Conservation (phyloP, 371 early-diverging fungal genomes). For the Nosema muscidifuracis region DNA sequence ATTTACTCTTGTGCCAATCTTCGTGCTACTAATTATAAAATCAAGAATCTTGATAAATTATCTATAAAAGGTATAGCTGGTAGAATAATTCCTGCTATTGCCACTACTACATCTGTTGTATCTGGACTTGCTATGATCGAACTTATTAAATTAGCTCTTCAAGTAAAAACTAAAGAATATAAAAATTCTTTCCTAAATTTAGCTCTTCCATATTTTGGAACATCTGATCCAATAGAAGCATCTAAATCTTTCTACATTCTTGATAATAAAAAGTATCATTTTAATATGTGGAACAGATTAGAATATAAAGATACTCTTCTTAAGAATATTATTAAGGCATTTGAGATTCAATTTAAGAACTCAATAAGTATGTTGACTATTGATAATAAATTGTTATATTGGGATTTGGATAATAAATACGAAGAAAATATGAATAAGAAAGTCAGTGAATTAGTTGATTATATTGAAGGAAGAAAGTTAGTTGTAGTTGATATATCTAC, state of each 20-base stretch:
- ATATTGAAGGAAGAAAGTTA: slow-evolving; percentile 24
- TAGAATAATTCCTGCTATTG: slow-evolving; percentile 99
- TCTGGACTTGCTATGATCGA: slow-evolving; percentile 95
- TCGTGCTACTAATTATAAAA: slow-evolving; percentile 89
- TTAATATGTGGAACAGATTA: slow-evolving; percentile 90
- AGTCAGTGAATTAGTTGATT: slow-evolving; percentile 35
- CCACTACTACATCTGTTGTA: slow-evolving; percentile 96
- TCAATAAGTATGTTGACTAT: slow-evolving; percentile 86
- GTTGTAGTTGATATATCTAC: slow-evolving; percentile 35
- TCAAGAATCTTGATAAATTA: slow-evolving; percentile 78
- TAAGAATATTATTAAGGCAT: slow-evolving; percentile 75
- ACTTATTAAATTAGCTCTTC: slow-evolving; percentile 56
- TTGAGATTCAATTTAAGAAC: slow-evolving; percentile 72
- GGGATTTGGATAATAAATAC: slow-evolving; percentile 41
- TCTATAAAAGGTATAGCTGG: slow-evolving; percentile 98
- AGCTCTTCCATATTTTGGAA: slow-evolving; percentile 94
- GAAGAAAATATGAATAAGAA: slow-evolving; percentile 43
- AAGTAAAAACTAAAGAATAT: slow-evolving; percentile 65
- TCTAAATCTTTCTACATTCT: slow-evolving; percentile 64
- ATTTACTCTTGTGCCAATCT: slow-evolving; percentile 91
- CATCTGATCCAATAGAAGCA: slow-evolving; percentile 90
- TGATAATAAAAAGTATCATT: slow-evolving; percentile 74
- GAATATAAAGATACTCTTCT: slow-evolving; percentile 80
- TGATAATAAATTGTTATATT: slow-evolving; percentile 75
- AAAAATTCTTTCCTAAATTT: slow-evolving; percentile 97